Base-by-base conservation (phyloP, 2,329 filamentous ascomycete species). In the Pyrenophora graminea region DNA sequence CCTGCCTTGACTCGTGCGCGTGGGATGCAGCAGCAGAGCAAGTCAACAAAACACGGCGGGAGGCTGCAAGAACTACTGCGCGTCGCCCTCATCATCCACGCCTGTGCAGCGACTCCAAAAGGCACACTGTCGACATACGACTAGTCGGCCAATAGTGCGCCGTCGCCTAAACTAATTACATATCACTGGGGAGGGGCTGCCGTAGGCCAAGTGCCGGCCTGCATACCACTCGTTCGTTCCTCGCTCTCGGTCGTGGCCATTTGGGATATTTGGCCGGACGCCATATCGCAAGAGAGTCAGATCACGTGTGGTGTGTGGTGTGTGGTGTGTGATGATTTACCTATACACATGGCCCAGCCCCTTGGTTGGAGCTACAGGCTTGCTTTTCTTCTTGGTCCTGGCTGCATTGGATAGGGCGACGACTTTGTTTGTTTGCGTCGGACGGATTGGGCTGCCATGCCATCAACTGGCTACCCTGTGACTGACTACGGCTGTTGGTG, bases 111-210 rank as follows among this genome's bases (percentile, higher is more conserved):
- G 27, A 30, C 27, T 30, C 27, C 7, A 30, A 30, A 12, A 10
- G 27, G 27, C 27, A 30, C 27, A 15, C 21, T 48, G 48, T 45
- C 42, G 15, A 45, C 36, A 12, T 7, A 25, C 33, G 9, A 51
- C 42, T 49, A 49, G 41, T 32, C 38, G 32, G 39, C 55, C 55
- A 57, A 57, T 57, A 52, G 48, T 40, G 42, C 10, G 39, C 18
- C 23, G 15, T 37, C 31, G 55, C 45, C 27, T 30, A 30, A 4
- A 4, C 27, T 30, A 13, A 30, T 25, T 42, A 27, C 39, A 34
- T 32, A 21, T 19, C 17, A 27, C 34, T 32, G 32, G 27, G 32
- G 43, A 15, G 15, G 15, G 15, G 38, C 47, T 30, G 39, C 19
- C 32, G 36, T 40, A 43, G 40, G 44, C 52, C 42, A 50, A n/a